phyloP scores from a whole-genome alignment of 306 rosid species.

The Acacia acuminata region DNA sequence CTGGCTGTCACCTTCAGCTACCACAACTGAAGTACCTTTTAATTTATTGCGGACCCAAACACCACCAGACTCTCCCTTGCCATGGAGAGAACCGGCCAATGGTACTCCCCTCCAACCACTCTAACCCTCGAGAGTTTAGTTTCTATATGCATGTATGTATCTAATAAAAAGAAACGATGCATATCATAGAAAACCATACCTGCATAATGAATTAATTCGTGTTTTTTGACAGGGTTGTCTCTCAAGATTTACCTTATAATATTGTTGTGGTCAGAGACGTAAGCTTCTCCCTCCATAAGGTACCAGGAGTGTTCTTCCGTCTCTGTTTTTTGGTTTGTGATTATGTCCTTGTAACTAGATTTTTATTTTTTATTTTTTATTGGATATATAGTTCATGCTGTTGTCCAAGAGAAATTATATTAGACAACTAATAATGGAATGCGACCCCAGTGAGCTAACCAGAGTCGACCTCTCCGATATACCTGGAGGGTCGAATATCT shows the following conservation, averaged over 20 bases:
- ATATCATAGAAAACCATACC: not conserved
- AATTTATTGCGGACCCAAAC: constrained; percentile 59
- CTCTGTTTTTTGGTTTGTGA: not conserved
- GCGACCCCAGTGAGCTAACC: constrained; percentile 46
- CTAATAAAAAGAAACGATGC: not conserved
- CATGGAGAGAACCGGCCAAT: constrained; percentile 93
- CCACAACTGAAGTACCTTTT: constrained; percentile 3
- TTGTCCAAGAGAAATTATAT: constrained; percentile 84
- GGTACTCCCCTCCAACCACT: constrained; percentile 45
- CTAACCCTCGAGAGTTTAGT: not conserved
- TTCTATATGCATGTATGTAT: not conserved
- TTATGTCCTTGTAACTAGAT: not conserved
- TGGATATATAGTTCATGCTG: constrained; percentile 62
- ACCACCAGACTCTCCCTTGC: constrained; percentile 62
- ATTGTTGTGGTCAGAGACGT: constrained; percentile 67
- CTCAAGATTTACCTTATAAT: constrained; percentile 80
- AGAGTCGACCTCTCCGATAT: constrained; percentile 61
- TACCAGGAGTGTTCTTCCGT: constrained; percentile 13
- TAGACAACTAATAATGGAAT: constrained; percentile 64
- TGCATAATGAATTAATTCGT: not conserved
- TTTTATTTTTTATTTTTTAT: not conserved
- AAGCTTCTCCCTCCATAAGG: constrained; percentile 77
- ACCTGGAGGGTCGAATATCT: constrained; percentile 85
- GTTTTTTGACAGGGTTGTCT: constrained; percentile 60
- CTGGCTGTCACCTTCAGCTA: constrained; percentile 18